Conservation (phyloP, 306 rosid species). For the Cicer judaicum region DNA sequence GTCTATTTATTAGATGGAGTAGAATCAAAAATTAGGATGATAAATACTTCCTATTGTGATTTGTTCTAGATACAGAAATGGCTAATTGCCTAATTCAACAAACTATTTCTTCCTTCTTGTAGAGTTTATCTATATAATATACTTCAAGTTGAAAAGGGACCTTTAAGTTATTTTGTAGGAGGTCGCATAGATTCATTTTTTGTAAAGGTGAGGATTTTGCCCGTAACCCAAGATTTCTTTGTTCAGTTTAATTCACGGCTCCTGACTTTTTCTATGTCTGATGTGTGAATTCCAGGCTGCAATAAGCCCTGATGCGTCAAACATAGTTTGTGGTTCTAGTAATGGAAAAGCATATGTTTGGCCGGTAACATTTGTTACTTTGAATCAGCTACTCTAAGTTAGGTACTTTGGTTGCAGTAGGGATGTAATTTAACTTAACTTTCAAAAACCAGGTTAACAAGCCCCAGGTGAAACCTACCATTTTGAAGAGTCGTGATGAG, state of each 20-base stretch:
- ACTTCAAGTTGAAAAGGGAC: too few relatives aligned
- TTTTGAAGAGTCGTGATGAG: too few relatives aligned
- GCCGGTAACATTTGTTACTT: conserved; percentile 63
- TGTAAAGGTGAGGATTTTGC: conserved; percentile 70
- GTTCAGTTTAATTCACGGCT: background rate
- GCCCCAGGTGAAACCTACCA: conserved; percentile 39
- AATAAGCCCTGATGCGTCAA: conserved; percentile 85
- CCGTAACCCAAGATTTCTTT: background rate
- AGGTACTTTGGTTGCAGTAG: conserved; percentile 4
- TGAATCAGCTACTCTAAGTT: conserved; percentile 11
- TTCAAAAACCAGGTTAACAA: conserved; percentile 70
- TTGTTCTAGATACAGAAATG: background rate
- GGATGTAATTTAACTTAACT: conserved; percentile 28
- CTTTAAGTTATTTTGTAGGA: too few relatives aligned
- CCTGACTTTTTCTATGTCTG: conserved; percentile 19
- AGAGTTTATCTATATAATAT: too few relatives aligned
- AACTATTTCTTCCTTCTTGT: too few relatives aligned
- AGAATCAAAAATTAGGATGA: background rate
- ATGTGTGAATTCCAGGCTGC: conserved; percentile 66
- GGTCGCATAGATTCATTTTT: conserved; percentile 80
- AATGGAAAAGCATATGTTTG: conserved; percentile 84
- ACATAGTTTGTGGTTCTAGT: conserved; percentile 86
- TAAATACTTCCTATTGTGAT: background rate
- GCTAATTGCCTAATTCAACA: too few relatives aligned
- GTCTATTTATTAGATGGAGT: background rate